Evolutionary conservation across 148 eudicot species (phyloP).

Genomic region (Dianthus caryophyllus): DNA sequence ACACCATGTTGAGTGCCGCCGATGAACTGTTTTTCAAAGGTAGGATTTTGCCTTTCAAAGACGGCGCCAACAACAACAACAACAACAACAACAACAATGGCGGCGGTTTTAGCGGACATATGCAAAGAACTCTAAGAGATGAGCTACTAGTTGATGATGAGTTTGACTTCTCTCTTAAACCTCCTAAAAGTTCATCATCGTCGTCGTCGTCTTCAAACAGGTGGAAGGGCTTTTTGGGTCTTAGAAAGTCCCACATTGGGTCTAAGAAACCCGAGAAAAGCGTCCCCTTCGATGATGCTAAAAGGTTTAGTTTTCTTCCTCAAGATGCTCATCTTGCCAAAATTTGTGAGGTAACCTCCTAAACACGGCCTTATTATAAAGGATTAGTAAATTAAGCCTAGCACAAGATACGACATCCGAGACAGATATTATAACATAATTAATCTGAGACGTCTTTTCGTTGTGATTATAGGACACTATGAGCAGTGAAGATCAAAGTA

Average conservation of each 20-base stretch:
- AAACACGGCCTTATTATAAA: too few relatives aligned
- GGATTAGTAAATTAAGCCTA: too few relatives aligned
- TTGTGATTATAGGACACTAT: conserved; percentile 32
- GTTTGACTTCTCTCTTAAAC: conserved; percentile 35
- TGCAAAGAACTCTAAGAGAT: conserved; percentile 51
- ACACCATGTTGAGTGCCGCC: conserved; percentile 71
- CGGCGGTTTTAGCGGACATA: background rate
- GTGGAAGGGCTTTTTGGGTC: conserved; percentile 78
- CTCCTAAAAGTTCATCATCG: conserved; percentile 47
- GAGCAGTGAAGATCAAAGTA: conserved; percentile 36
- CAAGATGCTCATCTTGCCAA: conserved; percentile 22
- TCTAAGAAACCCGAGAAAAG: conserved; percentile 48
- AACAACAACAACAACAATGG: background rate
- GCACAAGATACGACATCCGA: too few relatives aligned
- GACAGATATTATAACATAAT: too few relatives aligned
- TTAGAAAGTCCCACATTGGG: conserved; percentile 63
- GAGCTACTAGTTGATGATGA: conserved; percentile 57
- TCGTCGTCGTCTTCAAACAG: conserved; percentile 33
- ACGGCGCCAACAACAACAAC: conserved; percentile 7
- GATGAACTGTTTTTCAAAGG: conserved; percentile 82
- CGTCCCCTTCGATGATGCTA: conserved; percentile 28
- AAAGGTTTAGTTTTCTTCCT: conserved; percentile 26
- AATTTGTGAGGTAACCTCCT: conserved; percentile 21
- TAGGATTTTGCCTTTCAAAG: conserved; percentile 60
- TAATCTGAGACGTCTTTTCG: background rate